These are phyloP conservation scores for Saccharomycopsis schoenii DNA, from an alignment of 805 yeast genomes.

Conservation along the genomic window DNA sequence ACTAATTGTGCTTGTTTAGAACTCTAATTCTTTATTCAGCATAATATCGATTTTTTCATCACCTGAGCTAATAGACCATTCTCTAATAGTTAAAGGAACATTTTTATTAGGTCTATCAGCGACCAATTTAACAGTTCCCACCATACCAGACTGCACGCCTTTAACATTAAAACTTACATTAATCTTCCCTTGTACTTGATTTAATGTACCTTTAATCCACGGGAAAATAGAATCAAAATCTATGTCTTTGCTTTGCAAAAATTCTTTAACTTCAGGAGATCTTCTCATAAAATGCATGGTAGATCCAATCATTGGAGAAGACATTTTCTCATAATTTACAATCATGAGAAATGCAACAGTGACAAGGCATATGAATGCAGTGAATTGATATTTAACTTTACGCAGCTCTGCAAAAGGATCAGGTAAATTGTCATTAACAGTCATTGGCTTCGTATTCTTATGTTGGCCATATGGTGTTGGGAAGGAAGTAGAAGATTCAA, in stretches of 20 bases:
- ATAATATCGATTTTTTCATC: constrained; percentile 39
- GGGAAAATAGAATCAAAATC: constrained; percentile 63
- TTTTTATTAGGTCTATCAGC: constrained; percentile 59
- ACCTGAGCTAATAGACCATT: constrained; percentile 51
- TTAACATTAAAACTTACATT: constrained; percentile 61
- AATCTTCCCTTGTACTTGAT: constrained; percentile 73
- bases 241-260: constrained; percentile 60
- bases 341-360: constrained; percentile 50
- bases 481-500: not conserved
- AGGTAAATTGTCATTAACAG: constrained; percentile 74
- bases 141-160: constrained; percentile 46
- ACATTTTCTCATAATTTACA: constrained; percentile 87
- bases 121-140: constrained; percentile 47
- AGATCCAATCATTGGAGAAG: constrained; percentile 81
- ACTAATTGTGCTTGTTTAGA: not conserved
- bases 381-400: constrained; percentile 44
- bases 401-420: constrained; percentile 55
- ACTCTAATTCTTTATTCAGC: constrained; percentile 30
- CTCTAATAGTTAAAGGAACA: constrained; percentile 47
- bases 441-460: constrained; percentile 33
- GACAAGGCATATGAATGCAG: constrained; percentile 44
- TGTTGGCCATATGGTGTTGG: constrained; percentile 1
- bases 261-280: constrained; percentile 49
- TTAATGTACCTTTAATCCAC: constrained; percentile 80
- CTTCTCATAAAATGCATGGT: constrained; percentile 80